Base-by-base conservation (phyloP, 164 flowering plant genomes). In the Echeveria elegans region DNA sequence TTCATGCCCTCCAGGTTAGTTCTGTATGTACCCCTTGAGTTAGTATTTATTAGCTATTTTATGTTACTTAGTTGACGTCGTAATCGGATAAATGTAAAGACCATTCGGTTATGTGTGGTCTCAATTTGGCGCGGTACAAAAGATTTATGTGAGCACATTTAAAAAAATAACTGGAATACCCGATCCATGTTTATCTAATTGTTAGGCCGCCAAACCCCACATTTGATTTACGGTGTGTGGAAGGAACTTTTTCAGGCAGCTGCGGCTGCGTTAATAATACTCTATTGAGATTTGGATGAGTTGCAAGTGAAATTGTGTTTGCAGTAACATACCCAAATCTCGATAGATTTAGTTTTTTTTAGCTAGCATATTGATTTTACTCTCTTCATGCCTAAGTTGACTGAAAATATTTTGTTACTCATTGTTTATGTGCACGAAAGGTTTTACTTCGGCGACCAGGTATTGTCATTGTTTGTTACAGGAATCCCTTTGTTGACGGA, bases 1-100 rank as follows among this genome's bases (percentile, higher is more conserved):
- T n/a, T n/a, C 99, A 94, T 75, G 97, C 97, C 70, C 77, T 91
- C 79, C 97, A 94, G 96, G 97, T 93, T 73, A 31, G 77, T 69
- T 66, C 72, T 40, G 11, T 37, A 45, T 40, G 0, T 9, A n/a
- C n/a, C 37, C 32, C 23, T 15, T 5, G 18, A 36, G 15, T 15
- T 16, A 26, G 37, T 5, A 48, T 24, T 10, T 48, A n/a, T 36
- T 66, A 59, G 45, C 59, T 58, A 37, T 5, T 29, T 40, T 52
- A 9, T 1, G 40, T 26, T 58, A 40, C 14, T 29, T 28, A 15
- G 11, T 41, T 63, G 18, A 14, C 0, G 5, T 62, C 23, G n/a
- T n/a, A n/a, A n/a, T n/a, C n/a, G n/a, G n/a, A n/a, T n/a, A n/a
- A n/a, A n/a, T n/a, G n/a, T n/a, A n/a, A n/a, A n/a, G n/a, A n/a